These are phyloP conservation scores for Penicillium macrosclerotiorum DNA, from an alignment of 495 filamentous ascomycete genomes.

Conservation along the genomic window DNA sequence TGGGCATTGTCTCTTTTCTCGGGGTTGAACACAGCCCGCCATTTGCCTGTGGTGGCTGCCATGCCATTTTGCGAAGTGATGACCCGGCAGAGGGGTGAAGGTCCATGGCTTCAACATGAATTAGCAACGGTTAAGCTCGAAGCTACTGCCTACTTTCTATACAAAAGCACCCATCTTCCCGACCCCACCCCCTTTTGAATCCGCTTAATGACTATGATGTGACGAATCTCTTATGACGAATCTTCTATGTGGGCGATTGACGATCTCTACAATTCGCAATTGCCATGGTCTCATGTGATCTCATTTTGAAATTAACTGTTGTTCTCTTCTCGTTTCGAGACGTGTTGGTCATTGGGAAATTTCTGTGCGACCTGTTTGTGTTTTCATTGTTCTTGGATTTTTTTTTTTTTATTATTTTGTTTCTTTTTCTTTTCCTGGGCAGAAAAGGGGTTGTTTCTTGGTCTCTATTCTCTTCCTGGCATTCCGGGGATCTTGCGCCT, in stretches of 20 bases:
- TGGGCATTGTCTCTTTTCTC: neutral
- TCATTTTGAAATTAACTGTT: slow-evolving; percentile 3
- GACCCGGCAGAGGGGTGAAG: neutral
- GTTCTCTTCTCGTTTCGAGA: slow-evolving; percentile 2
- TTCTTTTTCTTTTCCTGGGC: no score
- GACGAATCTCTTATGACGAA: slow-evolving; percentile 47
- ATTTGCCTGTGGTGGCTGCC: neutral
- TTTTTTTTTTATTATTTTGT: slow-evolving; percentile 6
- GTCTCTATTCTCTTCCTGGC: slow-evolving; percentile 13
- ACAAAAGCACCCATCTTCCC: slow-evolving; percentile 16
- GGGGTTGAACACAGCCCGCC: neutral
- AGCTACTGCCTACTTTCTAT: no score
- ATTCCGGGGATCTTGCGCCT: slow-evolving; percentile 16
- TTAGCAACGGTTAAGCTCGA: no score
- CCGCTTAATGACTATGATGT: slow-evolving; percentile 50
- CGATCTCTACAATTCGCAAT: slow-evolving; percentile 6
- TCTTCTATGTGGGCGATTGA: slow-evolving; percentile 26
- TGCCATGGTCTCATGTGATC: slow-evolving; percentile 6
- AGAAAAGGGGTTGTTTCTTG: slow-evolving; percentile 13
- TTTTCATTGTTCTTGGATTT: slow-evolving; percentile 1
- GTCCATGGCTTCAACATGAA: neutral
- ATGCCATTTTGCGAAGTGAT: neutral
- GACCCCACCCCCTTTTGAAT: no score
- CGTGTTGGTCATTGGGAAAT: slow-evolving; percentile 9
- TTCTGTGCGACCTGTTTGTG: slow-evolving; percentile 5